Percentiles rank a stretch among this genome's conserved stretches.
phyloP scores from a whole-genome alignment of 805 yeast species.

The Myxozyma melibiosi region DNA sequence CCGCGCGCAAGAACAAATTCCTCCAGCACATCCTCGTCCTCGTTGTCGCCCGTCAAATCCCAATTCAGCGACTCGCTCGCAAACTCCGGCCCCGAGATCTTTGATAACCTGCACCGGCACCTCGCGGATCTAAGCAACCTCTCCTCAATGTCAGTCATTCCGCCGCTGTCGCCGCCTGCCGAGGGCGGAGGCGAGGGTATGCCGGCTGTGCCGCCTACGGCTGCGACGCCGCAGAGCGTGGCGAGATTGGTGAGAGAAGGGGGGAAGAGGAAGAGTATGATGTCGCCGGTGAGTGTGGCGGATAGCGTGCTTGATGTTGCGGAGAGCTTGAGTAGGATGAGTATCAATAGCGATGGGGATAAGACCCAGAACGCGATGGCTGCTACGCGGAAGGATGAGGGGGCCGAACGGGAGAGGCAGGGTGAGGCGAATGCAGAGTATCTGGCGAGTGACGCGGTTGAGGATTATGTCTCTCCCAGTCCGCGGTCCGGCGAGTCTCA shows the following conservation, averaged over 20 bases:
- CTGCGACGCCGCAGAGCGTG: slow-evolving; percentile 6
- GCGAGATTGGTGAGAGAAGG: background rate
- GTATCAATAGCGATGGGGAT: slow-evolving; percentile 3
- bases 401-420: background rate
- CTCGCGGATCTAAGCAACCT: background rate
- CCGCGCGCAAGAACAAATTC: slow-evolving; percentile 1
- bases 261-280: background rate
- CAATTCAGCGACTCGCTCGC: background rate
- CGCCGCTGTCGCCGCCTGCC: slow-evolving; percentile 7
- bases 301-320: slow-evolving; percentile 15
- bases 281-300: slow-evolving; percentile 9
- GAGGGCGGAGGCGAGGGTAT: background rate
- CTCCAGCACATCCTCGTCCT: background rate
- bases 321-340: slow-evolving; percentile 13
- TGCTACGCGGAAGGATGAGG: background rate
- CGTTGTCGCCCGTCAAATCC: background rate
- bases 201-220: slow-evolving; percentile 3
- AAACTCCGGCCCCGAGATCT: background rate
- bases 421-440: background rate
- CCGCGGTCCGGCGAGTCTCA: background rate
- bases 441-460: background rate
- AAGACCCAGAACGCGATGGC: background rate
- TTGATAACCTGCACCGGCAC: too few species aligned
- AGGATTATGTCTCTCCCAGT: background rate
- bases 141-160: background rate